A percentile compares a stretch with the other conserved stretches of the same genome.
These are phyloP conservation scores for Pseudohyphozyma bogoriensis DNA, from an alignment of 768 basidiomycete genomes.

Conservation along the genomic window DNA sequence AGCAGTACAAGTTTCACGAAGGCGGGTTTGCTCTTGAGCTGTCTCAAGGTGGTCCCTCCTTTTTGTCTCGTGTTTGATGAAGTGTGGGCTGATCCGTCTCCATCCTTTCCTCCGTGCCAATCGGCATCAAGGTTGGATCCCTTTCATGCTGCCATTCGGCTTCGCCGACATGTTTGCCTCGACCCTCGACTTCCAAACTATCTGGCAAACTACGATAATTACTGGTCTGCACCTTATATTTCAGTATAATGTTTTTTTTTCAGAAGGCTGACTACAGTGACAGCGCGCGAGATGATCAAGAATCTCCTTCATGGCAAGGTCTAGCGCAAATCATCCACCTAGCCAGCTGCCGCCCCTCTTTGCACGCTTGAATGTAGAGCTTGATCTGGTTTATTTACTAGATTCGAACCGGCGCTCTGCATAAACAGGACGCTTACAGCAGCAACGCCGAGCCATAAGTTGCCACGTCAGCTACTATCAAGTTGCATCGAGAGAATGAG, in stretches of 20 bases:
- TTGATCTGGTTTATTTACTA: no score
- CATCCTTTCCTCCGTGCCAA: not conserved
- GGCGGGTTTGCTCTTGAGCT: slow-evolving; percentile 95
- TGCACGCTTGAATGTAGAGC: no score
- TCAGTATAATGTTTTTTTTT: no score
- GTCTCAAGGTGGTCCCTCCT: slow-evolving; percentile 55
- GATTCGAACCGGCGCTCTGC: no score
- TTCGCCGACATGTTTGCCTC: slow-evolving; percentile 74
- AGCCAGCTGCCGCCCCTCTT: no score
- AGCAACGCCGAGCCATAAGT: no score
- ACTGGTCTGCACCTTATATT: slow-evolving; percentile 43
- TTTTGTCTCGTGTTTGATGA: not conserved
- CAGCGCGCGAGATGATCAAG: slow-evolving; percentile 58
- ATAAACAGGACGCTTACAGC: no score
- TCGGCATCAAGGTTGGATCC: slow-evolving; percentile 99
- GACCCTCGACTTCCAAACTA: slow-evolving; percentile 73
- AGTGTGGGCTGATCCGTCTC: not conserved
- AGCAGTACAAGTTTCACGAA: slow-evolving; percentile 97
- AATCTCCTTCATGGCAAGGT: slow-evolving; percentile 84
- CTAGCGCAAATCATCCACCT: no score
- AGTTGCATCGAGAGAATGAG: no score
- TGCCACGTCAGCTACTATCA: no score
- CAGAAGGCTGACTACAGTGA: not conserved
- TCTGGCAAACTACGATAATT: slow-evolving; percentile 65
- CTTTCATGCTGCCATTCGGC: slow-evolving; percentile 90